Conservation (phyloP, 2,329 filamentous ascomycete species). For the Sclerotinia trifoliorum region DNA sequence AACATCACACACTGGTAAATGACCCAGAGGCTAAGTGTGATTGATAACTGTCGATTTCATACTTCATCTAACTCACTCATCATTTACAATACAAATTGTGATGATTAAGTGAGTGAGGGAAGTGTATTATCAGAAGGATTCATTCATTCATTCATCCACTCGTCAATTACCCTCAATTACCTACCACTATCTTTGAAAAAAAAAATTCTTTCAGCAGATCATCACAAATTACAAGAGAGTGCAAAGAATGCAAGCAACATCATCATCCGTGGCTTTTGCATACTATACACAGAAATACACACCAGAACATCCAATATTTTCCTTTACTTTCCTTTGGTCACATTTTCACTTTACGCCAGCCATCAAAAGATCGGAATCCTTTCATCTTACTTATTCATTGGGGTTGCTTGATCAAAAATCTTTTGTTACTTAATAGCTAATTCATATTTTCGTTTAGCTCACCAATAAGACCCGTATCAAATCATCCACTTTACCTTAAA, state of each 20-base stretch:
- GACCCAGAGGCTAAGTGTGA: background rate
- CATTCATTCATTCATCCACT: background rate
- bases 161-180: background rate
- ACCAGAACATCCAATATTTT: background rate
- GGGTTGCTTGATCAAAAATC: conserved; percentile 1
- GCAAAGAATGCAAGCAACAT: conserved; percentile 12
- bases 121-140: background rate
- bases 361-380: background rate
- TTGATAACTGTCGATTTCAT: background rate
- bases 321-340: background rate
- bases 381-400: background rate
- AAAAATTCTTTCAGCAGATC: background rate
- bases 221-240: conserved; percentile 5
- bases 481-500: conserved; percentile 15
- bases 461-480: conserved; percentile 31
- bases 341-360: conserved; percentile 1
- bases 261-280: conserved; percentile 8
- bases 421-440: conserved; percentile 28
- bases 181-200: background rate
- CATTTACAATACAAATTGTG: background rate
- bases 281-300: background rate
- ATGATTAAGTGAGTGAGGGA: background rate
- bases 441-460: conserved; percentile 35
- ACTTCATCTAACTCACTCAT: background rate
- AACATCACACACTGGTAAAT: conserved; percentile 5